Evolutionary conservation across 2,329 filamentous ascomycete genomes (phyloP), one percentile per base, ranked within the genome.

Genomic region (Cercospora nicotianae): DNA sequence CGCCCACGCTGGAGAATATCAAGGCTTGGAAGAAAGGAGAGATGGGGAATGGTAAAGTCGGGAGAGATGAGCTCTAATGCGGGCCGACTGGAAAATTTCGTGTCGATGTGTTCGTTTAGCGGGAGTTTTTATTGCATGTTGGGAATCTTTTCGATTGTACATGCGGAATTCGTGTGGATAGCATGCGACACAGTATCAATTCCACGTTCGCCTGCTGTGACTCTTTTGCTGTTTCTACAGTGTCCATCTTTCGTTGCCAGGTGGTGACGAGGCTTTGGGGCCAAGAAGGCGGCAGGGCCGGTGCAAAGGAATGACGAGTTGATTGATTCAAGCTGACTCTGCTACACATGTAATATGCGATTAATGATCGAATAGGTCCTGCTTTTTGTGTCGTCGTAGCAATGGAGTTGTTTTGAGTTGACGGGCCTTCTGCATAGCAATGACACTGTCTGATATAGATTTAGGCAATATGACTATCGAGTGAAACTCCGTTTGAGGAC

Each of bases 1-100:
- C 80, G 23, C 83, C 83, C n/a, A 76, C 68, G 13, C 7, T 64
- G 16, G 62, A 64, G 3, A 64, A 64, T 18, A 33, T 64, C 10
- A 23, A 53, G 33, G 26, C 28, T 13, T 64, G 51, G 48, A 58
- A 64, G 26, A 72, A 60, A 66, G 55, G 72, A 74, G 67, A 81
- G 77, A 33, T 31, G 30, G 55, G 26, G n/a, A 33, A 23, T 28
- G 28, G 55, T 3, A 16, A 12, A 18, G 3, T 31, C 7, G 31
- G 55, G 55, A 59, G 28, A 36, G 55, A 36, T 7, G 55, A 36
- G 26, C 18, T 31, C 6, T 59, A 16, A 59, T 10, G n/a, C 10
- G 20, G 55, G 26, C 28, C 20, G 28, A 59, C n/a, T 8, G 9
- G 16, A 23, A 10, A 28, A n/a, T 1, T 13, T 53, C n/a, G 9